A percentile compares a stretch with the other conserved stretches of the same genome.
Conservation (phyloP, 352 stramenopile species). For the Phytophthora ohioensis region DNA sequence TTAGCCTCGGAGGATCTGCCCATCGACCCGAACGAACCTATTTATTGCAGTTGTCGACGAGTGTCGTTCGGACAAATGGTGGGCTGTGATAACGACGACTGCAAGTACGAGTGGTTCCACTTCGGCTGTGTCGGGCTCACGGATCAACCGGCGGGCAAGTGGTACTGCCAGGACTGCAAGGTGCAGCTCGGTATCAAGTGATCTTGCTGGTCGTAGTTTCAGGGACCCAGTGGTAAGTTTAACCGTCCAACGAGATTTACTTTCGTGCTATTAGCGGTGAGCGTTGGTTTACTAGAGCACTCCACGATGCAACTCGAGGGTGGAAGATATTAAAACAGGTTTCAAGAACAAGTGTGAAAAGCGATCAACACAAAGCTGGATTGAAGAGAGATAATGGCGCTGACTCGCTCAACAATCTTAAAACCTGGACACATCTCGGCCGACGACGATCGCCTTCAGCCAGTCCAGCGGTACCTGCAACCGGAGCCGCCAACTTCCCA, state of each 20-base stretch:
- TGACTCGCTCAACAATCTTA: constrained; percentile 27
- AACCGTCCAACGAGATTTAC: too few relatives aligned
- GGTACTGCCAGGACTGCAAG: constrained; percentile 89
- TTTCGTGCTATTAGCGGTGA: too few relatives aligned
- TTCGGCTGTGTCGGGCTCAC: constrained; percentile 91
- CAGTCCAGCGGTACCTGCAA: constrained; percentile 97
- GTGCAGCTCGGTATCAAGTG: constrained; percentile 74
- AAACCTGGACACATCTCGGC: constrained; percentile 95
- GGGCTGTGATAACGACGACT: constrained; percentile 93
- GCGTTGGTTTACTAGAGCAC: too few relatives aligned
- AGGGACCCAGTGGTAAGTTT: too few relatives aligned
- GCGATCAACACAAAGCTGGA: background rate
- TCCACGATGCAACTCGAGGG: background rate
- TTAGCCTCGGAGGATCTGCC: constrained; percentile 78
- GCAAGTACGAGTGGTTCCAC: constrained; percentile 95
- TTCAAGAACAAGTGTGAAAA: background rate
- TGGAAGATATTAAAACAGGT: background rate
- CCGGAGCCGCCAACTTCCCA: constrained; percentile 91
- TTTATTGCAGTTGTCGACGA: constrained; percentile 88
- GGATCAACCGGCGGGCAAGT: constrained; percentile 82
- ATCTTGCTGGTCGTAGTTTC: constrained; percentile 4
- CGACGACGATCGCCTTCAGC: constrained; percentile 96
- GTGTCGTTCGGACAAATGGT: constrained; percentile 94
- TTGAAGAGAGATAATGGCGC: background rate
- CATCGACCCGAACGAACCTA: constrained; percentile 89